These are phyloP conservation scores for Mycena metata DNA, from an alignment of 768 basidiomycete species.

Conservation along the genomic window DNA sequence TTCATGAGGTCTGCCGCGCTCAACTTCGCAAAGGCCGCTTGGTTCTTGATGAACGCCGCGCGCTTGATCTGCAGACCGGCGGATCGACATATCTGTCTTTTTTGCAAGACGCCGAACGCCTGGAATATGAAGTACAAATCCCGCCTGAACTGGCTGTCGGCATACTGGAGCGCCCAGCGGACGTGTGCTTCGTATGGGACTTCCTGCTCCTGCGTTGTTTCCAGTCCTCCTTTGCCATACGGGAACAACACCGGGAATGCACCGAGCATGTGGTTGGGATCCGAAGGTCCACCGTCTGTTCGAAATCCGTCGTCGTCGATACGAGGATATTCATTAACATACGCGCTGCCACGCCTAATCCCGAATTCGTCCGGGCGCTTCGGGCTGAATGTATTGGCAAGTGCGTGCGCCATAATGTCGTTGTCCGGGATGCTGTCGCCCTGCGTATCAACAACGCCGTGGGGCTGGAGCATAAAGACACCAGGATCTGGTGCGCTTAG, in stretches of 20 bases:
- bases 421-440: slow-evolving; percentile 9
- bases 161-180: slow-evolving; percentile 48
- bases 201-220: slow-evolving; percentile 30
- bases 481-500: no score
- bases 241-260: slow-evolving; percentile 52
- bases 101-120: slow-evolving; percentile 49
- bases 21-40: slow-evolving; percentile 41
- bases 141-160: slow-evolving; percentile 45
- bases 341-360: slow-evolving; percentile 39
- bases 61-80: slow-evolving; percentile 51
- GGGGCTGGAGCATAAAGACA: slow-evolving; percentile 3
- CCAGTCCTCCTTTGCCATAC: slow-evolving; percentile 53
- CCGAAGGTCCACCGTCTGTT: slow-evolving; percentile 40
- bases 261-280: slow-evolving; percentile 48
- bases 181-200: slow-evolving; percentile 48
- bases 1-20: slow-evolving; percentile 45
- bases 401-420: slow-evolving; percentile 14
- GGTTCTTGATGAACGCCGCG: slow-evolving; percentile 40
- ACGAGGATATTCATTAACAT: slow-evolving; percentile 48
- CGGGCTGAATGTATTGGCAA: not conserved
- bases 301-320: slow-evolving; percentile 20
- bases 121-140: slow-evolving; percentile 47
- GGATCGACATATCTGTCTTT: slow-evolving; percentile 40
- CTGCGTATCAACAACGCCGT: slow-evolving; percentile 8
- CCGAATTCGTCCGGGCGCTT: not conserved